Evolutionary conservation across 768 basidiomycete genomes (phyloP).

Genomic region (Serendipita sp.): DNA sequence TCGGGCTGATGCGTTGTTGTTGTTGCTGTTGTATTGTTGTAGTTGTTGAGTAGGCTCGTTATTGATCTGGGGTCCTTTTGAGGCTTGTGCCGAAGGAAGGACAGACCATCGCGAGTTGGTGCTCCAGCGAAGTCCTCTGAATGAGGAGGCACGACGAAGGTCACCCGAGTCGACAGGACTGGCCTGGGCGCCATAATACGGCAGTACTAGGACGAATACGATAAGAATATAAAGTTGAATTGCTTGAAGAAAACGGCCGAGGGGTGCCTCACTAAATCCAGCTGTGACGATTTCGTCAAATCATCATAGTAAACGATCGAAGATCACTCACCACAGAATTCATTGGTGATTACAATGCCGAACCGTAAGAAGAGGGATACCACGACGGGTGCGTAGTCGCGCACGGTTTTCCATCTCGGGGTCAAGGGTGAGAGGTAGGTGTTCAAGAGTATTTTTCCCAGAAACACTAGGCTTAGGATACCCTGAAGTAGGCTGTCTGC

Average conservation of each 20-base stretch:
- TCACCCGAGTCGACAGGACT: neutral
- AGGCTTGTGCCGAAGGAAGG: neutral
- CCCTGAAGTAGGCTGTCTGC: neutral
- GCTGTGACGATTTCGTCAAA: neutral
- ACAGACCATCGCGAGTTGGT: neutral
- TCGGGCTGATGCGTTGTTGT: neutral
- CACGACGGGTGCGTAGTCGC: neutral
- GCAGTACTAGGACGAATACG: neutral
- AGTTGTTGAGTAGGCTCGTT: neutral
- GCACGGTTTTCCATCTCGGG: neutral
- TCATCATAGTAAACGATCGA: neutral
- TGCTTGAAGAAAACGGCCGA: neutral
- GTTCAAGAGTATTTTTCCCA: neutral
- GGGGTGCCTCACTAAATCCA: neutral
- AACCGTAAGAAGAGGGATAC: neutral
- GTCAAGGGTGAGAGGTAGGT: neutral
- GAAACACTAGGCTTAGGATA: neutral
- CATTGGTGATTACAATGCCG: neutral
- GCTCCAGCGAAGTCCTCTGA: neutral
- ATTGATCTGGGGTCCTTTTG: neutral
- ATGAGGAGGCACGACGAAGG: neutral
- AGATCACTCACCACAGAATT: neutral
- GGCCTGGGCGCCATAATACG: neutral
- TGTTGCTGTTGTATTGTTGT: neutral
- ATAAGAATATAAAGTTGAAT: neutral